Conservation (phyloP, 371 early-diverging fungal species). For the Apophysomyces elegans region DNA sequence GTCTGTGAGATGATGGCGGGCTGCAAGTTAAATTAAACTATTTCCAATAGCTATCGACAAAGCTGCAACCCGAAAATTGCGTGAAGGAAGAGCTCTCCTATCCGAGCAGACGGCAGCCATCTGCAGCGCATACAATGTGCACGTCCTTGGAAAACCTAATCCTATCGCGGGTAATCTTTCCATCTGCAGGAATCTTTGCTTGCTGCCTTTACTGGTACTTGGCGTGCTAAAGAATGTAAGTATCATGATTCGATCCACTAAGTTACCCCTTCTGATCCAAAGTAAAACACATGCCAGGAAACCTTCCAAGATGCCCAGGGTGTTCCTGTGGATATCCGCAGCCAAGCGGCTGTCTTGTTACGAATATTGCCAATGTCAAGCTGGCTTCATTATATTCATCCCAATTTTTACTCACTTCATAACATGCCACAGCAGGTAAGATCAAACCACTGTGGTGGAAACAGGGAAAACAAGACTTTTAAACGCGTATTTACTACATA, state of each 20-base stretch:
- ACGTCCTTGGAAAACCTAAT: slow-evolving; percentile 57
- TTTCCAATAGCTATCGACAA: slow-evolving; percentile 61
- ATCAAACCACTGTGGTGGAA: slow-evolving; percentile 3
- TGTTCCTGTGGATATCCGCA: slow-evolving; percentile 60
- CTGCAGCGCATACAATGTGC: slow-evolving; percentile 66
- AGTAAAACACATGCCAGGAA: slow-evolving; percentile 18
- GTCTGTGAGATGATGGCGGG: background rate
- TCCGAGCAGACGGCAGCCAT: slow-evolving; percentile 66
- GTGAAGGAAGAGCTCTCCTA: slow-evolving; percentile 79
- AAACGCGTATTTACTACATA: slow-evolving; percentile 31
- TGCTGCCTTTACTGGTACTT: slow-evolving; percentile 70
- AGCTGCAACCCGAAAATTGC: slow-evolving; percentile 68
- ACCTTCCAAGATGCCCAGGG: slow-evolving; percentile 42
- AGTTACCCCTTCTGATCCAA: too few species aligned
- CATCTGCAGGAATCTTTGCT: slow-evolving; percentile 67
- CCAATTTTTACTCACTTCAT: slow-evolving; percentile 76
- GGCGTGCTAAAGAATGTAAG: slow-evolving; percentile 67
- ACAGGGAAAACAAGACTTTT: background rate
- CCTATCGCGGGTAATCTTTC: slow-evolving; percentile 61
- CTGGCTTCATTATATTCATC: slow-evolving; percentile 48
- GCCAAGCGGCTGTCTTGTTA: slow-evolving; percentile 57
- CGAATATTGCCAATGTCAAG: slow-evolving; percentile 67
- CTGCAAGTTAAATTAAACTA: background rate
- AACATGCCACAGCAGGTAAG: slow-evolving; percentile 62
- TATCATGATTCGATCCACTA: background rate